Percentiles rank a stretch among this genome's conserved stretches.
phyloP scores from a whole-genome alignment of 768 basidiomycete species.

The Xanthoconium purpureum region DNA sequence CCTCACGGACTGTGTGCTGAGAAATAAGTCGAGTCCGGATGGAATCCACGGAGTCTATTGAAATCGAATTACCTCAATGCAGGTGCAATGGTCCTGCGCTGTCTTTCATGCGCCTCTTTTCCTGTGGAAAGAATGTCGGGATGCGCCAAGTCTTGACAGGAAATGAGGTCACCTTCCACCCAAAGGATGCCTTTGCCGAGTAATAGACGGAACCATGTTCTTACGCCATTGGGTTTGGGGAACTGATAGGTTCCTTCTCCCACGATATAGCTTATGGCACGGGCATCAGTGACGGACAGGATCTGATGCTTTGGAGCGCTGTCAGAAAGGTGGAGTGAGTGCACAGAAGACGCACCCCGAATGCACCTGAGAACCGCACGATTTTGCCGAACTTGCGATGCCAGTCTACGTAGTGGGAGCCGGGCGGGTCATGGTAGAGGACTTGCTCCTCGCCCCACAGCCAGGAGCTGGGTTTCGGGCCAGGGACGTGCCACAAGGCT shows the following conservation, averaged over 20 bases:
- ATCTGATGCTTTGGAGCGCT: constrained; percentile 46
- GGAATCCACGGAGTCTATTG: not conserved
- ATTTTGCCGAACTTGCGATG: constrained; percentile 52
- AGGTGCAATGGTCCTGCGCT: constrained; percentile 50
- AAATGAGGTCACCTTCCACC: constrained; percentile 49
- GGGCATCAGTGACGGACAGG: constrained; percentile 53
- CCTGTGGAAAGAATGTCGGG: constrained; percentile 33
- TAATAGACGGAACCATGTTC: constrained; percentile 60
- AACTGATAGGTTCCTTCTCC: constrained; percentile 55
- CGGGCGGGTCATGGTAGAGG: constrained; percentile 51
- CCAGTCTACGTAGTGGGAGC: constrained; percentile 51
- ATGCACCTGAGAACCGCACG: constrained; percentile 53
- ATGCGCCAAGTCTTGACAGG: not conserved
- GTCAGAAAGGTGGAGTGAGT: constrained; percentile 9
- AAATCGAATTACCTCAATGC: constrained; percentile 46
- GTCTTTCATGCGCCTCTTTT: constrained; percentile 54
- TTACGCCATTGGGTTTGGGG: constrained; percentile 60
- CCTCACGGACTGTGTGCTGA: constrained; percentile 52
- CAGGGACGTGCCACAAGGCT: constrained; percentile 46
- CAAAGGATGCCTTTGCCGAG: constrained; percentile 64
- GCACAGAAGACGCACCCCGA: constrained; percentile 41
- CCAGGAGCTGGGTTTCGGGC: constrained; percentile 46
- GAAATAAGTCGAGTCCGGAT: not conserved
- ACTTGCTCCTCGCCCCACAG: constrained; percentile 64
- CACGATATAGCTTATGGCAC: constrained; percentile 52